Evolutionary conservation across 164 flowering plant species (phyloP).

Genomic region (Berberis thunbergii): DNA sequence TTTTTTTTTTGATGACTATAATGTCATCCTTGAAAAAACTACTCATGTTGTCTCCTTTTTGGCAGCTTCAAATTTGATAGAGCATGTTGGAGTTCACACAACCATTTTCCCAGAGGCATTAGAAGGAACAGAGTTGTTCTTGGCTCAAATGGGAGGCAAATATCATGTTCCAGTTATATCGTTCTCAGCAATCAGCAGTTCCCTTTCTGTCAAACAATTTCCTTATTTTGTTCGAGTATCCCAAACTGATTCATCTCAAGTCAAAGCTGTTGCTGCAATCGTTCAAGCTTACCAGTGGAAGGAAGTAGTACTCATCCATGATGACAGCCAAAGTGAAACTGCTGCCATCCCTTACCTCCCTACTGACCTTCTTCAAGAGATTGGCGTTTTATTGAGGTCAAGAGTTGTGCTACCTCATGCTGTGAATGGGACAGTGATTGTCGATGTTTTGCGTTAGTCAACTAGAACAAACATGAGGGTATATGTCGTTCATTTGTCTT

Average conservation of each 20-base stretch:
- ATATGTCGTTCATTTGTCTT: not conserved
- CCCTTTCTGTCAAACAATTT: not conserved
- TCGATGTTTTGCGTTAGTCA: not conserved
- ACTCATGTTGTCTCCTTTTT: no score
- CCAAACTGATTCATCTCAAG: not conserved
- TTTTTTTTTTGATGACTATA: no score
- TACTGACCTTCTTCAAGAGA: not conserved
- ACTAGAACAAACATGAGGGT: not conserved
- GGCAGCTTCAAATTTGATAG: no score
- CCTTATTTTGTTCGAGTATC: slow-evolving; percentile 3
- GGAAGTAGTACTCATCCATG: not conserved
- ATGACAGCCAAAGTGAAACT: not conserved
- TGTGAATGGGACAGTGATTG: not conserved
- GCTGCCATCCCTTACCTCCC: not conserved
- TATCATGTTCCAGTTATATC: not conserved
- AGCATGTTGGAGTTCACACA: no score
- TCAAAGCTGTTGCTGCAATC: not conserved
- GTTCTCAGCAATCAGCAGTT: not conserved
- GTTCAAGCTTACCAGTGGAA: not conserved
- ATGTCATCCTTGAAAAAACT: no score
- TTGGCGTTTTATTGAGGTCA: not conserved
- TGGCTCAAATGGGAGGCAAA: not conserved
- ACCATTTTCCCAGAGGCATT: no score
- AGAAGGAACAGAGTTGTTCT: not conserved
- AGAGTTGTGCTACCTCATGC: not conserved